These are phyloP conservation scores for Leishmania lainsoni DNA, from an alignment of 208 protist species.

Conservation along the genomic window DNA sequence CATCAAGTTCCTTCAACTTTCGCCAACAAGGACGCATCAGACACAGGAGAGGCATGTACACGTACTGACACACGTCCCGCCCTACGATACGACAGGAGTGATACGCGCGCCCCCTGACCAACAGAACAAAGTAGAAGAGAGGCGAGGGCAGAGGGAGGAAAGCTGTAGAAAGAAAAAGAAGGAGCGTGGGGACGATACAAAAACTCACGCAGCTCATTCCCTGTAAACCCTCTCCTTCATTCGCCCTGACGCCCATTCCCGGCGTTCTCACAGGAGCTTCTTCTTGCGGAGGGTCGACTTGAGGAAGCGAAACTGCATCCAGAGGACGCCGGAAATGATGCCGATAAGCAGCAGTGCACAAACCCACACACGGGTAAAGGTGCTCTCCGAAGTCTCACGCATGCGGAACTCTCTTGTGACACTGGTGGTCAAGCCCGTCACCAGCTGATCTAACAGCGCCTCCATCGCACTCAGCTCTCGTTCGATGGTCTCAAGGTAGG, in stretches of 20 bases:
- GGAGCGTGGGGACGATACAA: neutral
- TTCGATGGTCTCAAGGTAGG: constrained; percentile 57
- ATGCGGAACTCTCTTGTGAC: constrained; percentile 43
- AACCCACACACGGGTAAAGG: constrained; percentile 77
- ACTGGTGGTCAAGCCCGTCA: constrained; percentile 7
- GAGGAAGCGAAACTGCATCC: constrained; percentile 70
- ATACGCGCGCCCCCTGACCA: neutral
- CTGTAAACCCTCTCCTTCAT: neutral
- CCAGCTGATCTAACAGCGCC: constrained; percentile 11
- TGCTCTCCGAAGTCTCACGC: constrained; percentile 74
- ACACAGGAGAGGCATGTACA: neutral
- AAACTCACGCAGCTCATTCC: neutral
- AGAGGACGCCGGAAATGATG: constrained; percentile 45
- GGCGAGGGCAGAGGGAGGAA: neutral
- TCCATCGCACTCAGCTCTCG: constrained; percentile 24
- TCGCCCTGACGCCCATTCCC: neutral
- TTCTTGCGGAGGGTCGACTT: constrained; percentile 70
- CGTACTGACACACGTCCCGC: neutral
- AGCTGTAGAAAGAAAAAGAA: too few species aligned
- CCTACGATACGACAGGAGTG: too few species aligned
- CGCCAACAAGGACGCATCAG: too few species aligned
- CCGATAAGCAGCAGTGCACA: constrained; percentile 52
- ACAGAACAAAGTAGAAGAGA: neutral
- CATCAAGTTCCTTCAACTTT: neutral
- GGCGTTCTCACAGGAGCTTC: constrained; percentile 44